Percentiles rank a stretch among this genome's conserved stretches.
Conservation (phyloP, 495 filamentous ascomycete species). For the Cercophora samala region DNA sequence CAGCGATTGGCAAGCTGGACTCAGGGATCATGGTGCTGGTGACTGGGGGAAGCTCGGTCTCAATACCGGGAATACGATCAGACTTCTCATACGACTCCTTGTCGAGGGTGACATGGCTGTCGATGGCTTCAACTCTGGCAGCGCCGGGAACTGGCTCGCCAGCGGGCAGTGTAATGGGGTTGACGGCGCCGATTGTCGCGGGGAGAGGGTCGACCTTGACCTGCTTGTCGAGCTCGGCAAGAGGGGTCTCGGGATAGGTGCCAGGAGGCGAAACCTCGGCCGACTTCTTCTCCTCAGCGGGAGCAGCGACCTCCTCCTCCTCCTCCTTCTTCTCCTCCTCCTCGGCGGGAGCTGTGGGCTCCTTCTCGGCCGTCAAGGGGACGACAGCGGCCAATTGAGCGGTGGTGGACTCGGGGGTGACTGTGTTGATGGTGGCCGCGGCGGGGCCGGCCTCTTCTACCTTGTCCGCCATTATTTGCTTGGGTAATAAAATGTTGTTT, state of each 20-base stretch:
- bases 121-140: slow-evolving; percentile 52
- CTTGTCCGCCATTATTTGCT: slow-evolving; percentile 55
- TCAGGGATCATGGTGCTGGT: slow-evolving; percentile 73
- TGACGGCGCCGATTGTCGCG: slow-evolving; percentile 70
- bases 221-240: slow-evolving; percentile 44
- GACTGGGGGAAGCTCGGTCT: slow-evolving; percentile 59
- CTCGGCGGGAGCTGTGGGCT: slow-evolving; percentile 28
- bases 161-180: slow-evolving; percentile 74
- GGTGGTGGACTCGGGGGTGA: slow-evolving; percentile 71
- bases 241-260: slow-evolving; percentile 74
- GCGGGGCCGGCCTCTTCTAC: slow-evolving; percentile 38
- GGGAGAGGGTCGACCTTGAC: slow-evolving; percentile 73
- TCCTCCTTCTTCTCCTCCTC: slow-evolving; percentile 29
- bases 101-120: slow-evolving; percentile 67
- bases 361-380: slow-evolving; percentile 52
- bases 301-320: slow-evolving; percentile 6
- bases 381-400: slow-evolving; percentile 64
- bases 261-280: slow-evolving; percentile 56
- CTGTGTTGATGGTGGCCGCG: slow-evolving; percentile 53
- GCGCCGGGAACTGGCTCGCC: slow-evolving; percentile 72
- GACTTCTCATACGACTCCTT: slow-evolving; percentile 79
- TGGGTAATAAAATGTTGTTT: slow-evolving; percentile 82
- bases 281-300: not conserved
- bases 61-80: slow-evolving; percentile 54
- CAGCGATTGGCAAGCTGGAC: slow-evolving; percentile 73